These are phyloP conservation scores for Citrullus colocynthis DNA, from an alignment of 306 rosid species.

Conservation along the genomic window DNA sequence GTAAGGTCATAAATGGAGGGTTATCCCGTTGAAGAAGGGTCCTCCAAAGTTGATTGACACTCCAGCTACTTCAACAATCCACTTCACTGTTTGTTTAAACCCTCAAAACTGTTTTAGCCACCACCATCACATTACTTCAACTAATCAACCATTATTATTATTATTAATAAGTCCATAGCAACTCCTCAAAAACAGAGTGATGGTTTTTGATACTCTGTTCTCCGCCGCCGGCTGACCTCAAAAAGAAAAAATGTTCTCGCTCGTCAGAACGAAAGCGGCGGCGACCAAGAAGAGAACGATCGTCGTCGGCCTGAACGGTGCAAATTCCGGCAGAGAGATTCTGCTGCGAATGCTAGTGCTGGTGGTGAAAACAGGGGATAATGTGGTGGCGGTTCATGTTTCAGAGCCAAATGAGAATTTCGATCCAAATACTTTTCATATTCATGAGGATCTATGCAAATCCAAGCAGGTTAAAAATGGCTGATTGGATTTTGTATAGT, in stretches of 20 bases:
- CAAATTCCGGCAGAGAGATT: constrained; percentile 24
- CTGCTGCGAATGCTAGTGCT: constrained; percentile 22
- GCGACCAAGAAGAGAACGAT: constrained; percentile 17
- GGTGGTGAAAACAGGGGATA: constrained; percentile 22
- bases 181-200: background rate
- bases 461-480: constrained; percentile 21
- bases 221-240: background rate
- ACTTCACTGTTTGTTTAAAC: background rate
- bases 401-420: constrained; percentile 12
- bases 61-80: background rate
- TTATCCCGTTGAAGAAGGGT: background rate
- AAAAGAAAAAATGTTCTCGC: constrained; percentile 18
- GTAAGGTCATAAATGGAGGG: background rate
- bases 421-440: constrained; percentile 38
- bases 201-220: background rate
- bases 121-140: background rate
- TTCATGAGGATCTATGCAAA: constrained; percentile 41
- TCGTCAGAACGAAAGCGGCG: constrained; percentile 14
- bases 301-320: constrained; percentile 20
- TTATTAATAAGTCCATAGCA: background rate
- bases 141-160: background rate
- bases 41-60: background rate
- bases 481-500: background rate
- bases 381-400: constrained; percentile 26
- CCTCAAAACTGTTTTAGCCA: background rate